Evolutionary conservation across 2,329 filamentous ascomycete genomes (phyloP), one percentile per base, ranked within the genome.

Genomic region (Sarocladium strictum): DNA sequence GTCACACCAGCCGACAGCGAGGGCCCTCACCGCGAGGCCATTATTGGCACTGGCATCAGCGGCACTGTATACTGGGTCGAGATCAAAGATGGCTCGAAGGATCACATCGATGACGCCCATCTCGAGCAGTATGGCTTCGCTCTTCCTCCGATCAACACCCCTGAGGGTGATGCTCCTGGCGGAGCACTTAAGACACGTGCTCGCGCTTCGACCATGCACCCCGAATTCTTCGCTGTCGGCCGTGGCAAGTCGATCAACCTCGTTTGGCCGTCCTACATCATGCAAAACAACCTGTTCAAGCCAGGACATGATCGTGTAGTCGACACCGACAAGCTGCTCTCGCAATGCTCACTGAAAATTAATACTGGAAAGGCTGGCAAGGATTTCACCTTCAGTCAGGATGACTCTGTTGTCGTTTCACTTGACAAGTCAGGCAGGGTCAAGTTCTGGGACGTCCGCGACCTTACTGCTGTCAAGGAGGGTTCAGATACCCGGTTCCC

Each of bases 321-420:
- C 58, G 89, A 97, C 66, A 94, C 89, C 0, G 91, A 96, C 67
- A 88, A 85, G 65, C 90, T 96, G 59, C 83, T 94, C 60, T 86
- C 86, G 65, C 87, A 97, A 66, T 92, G 89, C 65, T 89, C 89
- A 50, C 76, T 97, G 60, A 95, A 92, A 72, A 96, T 99, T 71
- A 90, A 93, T 62, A 97, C 92, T 58, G 94, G 93, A 62, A 99
- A 99, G 76, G 93, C 94, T 60, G 94, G 92, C 59, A 99, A 99
- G 71, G 94, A 99, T 69, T 99, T 99, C 68, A 88, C 86, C 47
- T 99, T 99, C 73, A 97, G 93, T 70, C 92, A 96, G 69, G 94
- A 99, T 69, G 94, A 99, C 69, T 89, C 87, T 1, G 86, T 93
- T 38, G 90, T 99, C 62, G 92, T 95, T 47, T 97, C 93, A 50